Conservation (phyloP, 495 filamentous ascomycete genomes). For the Podospora conica region DNA sequence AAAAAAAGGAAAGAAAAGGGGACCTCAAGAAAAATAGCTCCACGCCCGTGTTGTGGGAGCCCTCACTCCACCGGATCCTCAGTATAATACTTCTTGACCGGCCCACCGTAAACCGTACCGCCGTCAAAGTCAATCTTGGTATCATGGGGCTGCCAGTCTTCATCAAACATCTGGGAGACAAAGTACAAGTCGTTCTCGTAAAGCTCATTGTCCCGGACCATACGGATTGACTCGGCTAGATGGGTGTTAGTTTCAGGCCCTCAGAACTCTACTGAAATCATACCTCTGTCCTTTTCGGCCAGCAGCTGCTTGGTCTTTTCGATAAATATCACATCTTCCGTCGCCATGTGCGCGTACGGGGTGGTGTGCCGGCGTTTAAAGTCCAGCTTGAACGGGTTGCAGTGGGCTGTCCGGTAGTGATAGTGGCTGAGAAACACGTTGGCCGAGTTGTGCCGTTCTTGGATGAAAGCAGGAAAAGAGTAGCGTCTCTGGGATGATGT, state of each 20-base stretch:
- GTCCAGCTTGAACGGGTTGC: constrained; percentile 31
- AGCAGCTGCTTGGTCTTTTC: constrained; percentile 9
- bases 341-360: constrained; percentile 9
- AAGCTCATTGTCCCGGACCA: neutral
- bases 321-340: constrained; percentile 11
- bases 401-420: constrained; percentile 32
- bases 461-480: constrained; percentile 17
- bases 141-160: constrained; percentile 18
- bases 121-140: constrained; percentile 1
- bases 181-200: constrained; percentile 23
- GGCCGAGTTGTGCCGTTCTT: constrained; percentile 24
- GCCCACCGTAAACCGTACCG: neutral
- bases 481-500: constrained; percentile 6
- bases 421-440: constrained; percentile 36
- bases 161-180: constrained; percentile 21
- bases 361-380: constrained; percentile 14
- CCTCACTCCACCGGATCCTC: too few species aligned
- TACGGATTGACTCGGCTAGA: constrained; percentile 1
- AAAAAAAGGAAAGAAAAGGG: too few species aligned
- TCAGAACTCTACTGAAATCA: neutral
- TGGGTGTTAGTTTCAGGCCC: neutral
- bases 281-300: constrained; percentile 5
- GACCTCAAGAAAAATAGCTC: too few species aligned
- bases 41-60: too few species aligned
- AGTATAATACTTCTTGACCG: constrained; percentile 1